Conservation (phyloP, 495 filamentous ascomycete species). For the Podospora comata region DNA sequence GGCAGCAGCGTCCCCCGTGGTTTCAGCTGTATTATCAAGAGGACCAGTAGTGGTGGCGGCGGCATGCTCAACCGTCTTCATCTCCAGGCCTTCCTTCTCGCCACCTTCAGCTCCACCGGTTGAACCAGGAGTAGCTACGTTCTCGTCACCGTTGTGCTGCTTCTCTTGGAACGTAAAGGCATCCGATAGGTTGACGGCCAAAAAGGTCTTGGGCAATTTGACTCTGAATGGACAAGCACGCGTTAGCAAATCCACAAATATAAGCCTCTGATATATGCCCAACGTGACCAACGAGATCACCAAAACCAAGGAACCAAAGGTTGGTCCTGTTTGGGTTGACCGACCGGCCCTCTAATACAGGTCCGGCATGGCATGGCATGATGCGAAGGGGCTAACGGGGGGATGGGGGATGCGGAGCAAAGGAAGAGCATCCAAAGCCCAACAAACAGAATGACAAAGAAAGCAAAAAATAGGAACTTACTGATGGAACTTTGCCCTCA, state of each 20-base stretch:
- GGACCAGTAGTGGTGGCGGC: not conserved
- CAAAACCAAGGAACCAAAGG: not conserved
- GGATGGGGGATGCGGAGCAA: conserved; percentile 12
- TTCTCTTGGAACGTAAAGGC: conserved; percentile 56
- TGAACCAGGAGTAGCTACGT: conserved; percentile 12
- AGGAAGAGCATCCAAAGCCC: conserved; percentile 19
- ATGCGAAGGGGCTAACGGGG: not conserved
- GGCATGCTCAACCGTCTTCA: conserved; percentile 5
- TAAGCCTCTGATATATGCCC: not conserved
- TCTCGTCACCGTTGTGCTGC: conserved; percentile 29
- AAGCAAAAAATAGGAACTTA: conserved; percentile 43
- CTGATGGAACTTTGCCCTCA: conserved; percentile 92
- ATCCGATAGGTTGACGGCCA: conserved; percentile 86
- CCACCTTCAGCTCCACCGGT: not conserved
- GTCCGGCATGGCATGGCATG: not conserved
- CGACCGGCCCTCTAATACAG: not conserved
- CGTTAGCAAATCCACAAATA: conserved; percentile 1
- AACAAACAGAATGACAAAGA: conserved; percentile 1
- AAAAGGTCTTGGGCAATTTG: conserved; percentile 89
- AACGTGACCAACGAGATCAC: conserved; percentile 3
- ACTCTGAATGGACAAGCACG: conserved; percentile 52
- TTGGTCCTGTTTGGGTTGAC: not conserved
- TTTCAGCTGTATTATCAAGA: not conserved
- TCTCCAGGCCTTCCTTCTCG: conserved; percentile 15
- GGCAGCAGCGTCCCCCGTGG: not conserved